phyloP scores from a whole-genome alignment of 2,329 filamentous ascomycete species.

The Hortaea werneckii region DNA sequence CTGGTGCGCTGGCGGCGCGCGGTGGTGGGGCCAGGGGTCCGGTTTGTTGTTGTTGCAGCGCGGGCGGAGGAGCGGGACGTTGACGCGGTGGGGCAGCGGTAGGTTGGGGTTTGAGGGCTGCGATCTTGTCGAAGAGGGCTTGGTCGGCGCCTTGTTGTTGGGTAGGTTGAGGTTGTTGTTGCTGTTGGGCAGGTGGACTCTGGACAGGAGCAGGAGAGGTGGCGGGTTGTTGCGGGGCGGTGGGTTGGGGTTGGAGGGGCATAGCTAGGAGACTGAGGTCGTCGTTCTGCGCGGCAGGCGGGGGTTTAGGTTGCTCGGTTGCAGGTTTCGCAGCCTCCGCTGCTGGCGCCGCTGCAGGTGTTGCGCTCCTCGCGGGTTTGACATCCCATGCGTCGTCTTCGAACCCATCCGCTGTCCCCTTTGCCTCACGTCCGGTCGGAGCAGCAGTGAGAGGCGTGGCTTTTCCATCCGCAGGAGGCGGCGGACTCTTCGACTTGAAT shows the following conservation, averaged over 20 bases:
- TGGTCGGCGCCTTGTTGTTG: slow-evolving; percentile 31
- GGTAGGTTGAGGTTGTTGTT: slow-evolving; percentile 26
- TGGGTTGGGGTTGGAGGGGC: slow-evolving; percentile 45
- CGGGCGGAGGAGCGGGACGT: slow-evolving; percentile 55
- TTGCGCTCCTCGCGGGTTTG: slow-evolving; percentile 60
- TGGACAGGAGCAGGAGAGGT: slow-evolving; percentile 32
- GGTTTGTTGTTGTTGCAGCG: slow-evolving; percentile 43
- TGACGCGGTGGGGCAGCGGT: slow-evolving; percentile 39
- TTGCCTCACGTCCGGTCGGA: slow-evolving; percentile 29
- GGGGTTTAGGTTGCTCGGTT: slow-evolving; percentile 34
- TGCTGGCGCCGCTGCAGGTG: slow-evolving; percentile 33
- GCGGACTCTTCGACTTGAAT: slow-evolving; percentile 53
- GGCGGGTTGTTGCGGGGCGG: slow-evolving; percentile 25
- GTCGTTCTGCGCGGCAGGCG: slow-evolving; percentile 51
- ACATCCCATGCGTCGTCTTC: slow-evolving; percentile 98
- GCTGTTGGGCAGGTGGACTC: slow-evolving; percentile 27
- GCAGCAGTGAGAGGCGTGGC: slow-evolving; percentile 28
- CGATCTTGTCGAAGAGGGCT: slow-evolving; percentile 42
- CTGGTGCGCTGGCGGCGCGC: slow-evolving; percentile 77
- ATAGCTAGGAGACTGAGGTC: slow-evolving; percentile 60
- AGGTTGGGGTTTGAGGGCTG: slow-evolving; percentile 18
- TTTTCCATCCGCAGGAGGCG: slow-evolving; percentile 19
- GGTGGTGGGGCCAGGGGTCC: slow-evolving; percentile 52
- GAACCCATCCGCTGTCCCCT: slow-evolving; percentile 52
- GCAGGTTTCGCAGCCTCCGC: slow-evolving; percentile 26